phyloP scores from a whole-genome alignment of 1,284 basidiomycete species.

The Ceratobasidium sp. region DNA sequence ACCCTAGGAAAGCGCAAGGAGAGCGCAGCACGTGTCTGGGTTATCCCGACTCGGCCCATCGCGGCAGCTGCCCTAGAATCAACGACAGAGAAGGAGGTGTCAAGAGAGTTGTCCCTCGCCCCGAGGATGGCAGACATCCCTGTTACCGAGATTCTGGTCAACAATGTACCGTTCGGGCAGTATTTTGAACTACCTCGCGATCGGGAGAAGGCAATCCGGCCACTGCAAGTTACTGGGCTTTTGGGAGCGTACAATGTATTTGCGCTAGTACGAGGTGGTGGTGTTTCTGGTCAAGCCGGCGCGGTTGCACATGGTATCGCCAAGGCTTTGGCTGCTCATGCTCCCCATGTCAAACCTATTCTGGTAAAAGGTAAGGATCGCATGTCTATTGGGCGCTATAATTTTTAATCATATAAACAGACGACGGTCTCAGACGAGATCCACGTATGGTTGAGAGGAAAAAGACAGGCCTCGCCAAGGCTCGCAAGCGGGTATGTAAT shows the following conservation, averaged over 20 bases:
- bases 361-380: conserved; percentile 76
- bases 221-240: conserved; percentile 86
- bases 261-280: conserved; percentile 88
- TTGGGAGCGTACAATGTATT: conserved; percentile 95
- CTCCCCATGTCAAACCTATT: conserved; percentile 73
- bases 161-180: conserved; percentile 80
- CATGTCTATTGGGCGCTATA: not conserved
- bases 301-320: conserved; percentile 89
- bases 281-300: conserved; percentile 90
- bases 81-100: conserved; percentile 30
- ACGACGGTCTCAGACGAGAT: conserved; percentile 77
- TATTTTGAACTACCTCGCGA: conserved; percentile 86
- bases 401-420: not conserved
- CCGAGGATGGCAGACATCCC: conserved; percentile 56
- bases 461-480: conserved; percentile 93
- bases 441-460: conserved; percentile 98
- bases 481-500: conserved; percentile 85
- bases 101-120: conserved; percentile 42
- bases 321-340: conserved; percentile 81
- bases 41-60: conserved; percentile 77
- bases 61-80: conserved; percentile 35
- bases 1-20: conserved; percentile 89
- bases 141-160: conserved; percentile 79
- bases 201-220: conserved; percentile 84
- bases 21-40: conserved; percentile 91